phyloP scores from a whole-genome alignment of 176 grass and related monocot genomes.

The Leersia perrieri region DNA sequence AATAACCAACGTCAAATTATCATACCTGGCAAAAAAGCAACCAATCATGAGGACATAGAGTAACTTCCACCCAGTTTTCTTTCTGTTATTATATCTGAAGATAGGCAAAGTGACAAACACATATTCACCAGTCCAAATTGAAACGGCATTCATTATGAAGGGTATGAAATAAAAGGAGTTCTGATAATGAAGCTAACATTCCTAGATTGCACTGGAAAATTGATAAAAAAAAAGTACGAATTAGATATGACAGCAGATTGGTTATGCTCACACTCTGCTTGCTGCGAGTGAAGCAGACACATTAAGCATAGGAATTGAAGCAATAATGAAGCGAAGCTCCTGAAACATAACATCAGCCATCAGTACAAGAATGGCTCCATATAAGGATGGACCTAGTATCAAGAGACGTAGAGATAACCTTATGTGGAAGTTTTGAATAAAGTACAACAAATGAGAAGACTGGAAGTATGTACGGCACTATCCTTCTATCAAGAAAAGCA shows the following conservation, averaged over 20 bases:
- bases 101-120: slow-evolving; percentile 32
- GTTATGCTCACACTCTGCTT: slow-evolving; percentile 71
- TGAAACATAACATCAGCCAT: slow-evolving; percentile 40
- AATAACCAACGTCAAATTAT: slow-evolving; percentile 24
- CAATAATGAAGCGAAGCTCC: slow-evolving; percentile 93
- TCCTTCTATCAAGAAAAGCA: slow-evolving; percentile 81
- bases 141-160: not conserved
- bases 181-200: not conserved
- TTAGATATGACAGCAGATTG: slow-evolving; percentile 19
- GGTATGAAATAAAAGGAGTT: not conserved
- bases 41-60: slow-evolving; percentile 80
- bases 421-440: slow-evolving; percentile 98
- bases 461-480: slow-evolving; percentile 67
- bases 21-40: slow-evolving; percentile 73
- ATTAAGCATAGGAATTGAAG: slow-evolving; percentile 83
- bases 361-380: not conserved
- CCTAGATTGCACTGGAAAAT: slow-evolving; percentile 25
- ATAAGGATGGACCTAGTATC: slow-evolving; percentile 4
- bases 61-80: slow-evolving; percentile 80
- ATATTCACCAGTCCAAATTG: slow-evolving; percentile 25
- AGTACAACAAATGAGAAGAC: slow-evolving; percentile 89
- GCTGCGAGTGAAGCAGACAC: slow-evolving; percentile 80
- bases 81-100: slow-evolving; percentile 89
- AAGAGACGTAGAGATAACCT: slow-evolving; percentile 50
- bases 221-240: not conserved